A percentile compares a stretch with the other conserved stretches of the same genome.
Evolutionary conservation across 1,284 basidiomycete species (phyloP).

Genomic region (Sanghuangporus sanghuang): DNA sequence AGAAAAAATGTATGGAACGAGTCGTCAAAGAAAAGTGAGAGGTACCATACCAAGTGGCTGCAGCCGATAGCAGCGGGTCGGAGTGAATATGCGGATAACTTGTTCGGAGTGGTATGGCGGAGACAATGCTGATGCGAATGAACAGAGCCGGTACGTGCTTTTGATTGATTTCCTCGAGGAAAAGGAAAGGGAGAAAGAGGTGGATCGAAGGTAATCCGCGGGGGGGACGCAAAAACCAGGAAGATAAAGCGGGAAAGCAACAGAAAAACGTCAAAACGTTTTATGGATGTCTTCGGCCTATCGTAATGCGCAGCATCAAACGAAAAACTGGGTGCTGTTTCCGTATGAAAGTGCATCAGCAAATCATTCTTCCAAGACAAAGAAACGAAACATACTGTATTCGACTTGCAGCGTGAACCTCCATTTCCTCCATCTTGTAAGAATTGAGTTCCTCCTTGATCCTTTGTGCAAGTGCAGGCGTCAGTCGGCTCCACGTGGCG

Average conservation of each 20-base stretch:
- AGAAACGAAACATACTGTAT: constrained; percentile 61
- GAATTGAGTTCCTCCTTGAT: constrained; percentile 97
- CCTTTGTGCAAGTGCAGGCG: constrained; percentile 88
- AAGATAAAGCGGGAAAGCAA: neutral
- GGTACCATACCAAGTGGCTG: neutral
- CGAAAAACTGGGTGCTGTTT: constrained; percentile 56
- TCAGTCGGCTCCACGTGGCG: constrained; percentile 94
- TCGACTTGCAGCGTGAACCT: constrained; percentile 85
- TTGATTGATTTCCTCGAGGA: neutral
- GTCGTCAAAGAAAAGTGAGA: neutral
- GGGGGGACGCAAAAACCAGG: neutral
- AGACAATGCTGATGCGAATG: constrained; percentile 2
- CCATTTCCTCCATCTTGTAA: constrained; percentile 99
- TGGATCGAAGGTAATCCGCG: neutral
- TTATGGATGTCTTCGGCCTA: neutral
- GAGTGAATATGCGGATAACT: neutral
- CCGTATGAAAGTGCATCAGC: constrained; percentile 8
- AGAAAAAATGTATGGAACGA: neutral
- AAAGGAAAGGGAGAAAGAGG: neutral
- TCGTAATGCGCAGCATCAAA: constrained; percentile 28
- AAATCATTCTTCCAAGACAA: neutral
- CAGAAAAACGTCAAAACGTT: neutral
- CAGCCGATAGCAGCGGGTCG: neutral
- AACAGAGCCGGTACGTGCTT: neutral
- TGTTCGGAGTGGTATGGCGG: neutral